Conservation (phyloP, 169 alveolate species). For the Ichthyophthirius multifiliis region DNA sequence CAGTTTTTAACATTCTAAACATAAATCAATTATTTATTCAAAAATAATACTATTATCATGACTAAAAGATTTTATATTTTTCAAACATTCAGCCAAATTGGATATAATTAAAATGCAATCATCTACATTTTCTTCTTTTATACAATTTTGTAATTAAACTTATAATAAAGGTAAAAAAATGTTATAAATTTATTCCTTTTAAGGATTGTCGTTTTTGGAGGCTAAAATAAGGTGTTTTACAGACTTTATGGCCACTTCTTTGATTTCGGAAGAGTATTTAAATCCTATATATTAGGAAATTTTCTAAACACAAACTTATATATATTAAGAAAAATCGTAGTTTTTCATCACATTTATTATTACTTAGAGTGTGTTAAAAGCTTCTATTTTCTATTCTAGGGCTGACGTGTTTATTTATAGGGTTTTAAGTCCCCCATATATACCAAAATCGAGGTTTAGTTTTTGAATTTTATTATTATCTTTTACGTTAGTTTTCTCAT, state of each 20-base stretch:
- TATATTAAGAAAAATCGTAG: neutral
- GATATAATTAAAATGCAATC: neutral
- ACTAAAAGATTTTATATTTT: neutral
- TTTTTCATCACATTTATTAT: neutral
- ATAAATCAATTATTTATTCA: too few species aligned
- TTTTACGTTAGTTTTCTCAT: too few species aligned
- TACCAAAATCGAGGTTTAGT: neutral
- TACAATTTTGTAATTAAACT: too few species aligned
- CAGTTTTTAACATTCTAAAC: too few species aligned
- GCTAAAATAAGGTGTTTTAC: too few species aligned
- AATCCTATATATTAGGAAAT: neutral
- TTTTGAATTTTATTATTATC: too few species aligned
- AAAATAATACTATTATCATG: neutral
- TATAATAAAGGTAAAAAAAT: too few species aligned
- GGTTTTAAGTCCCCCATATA: slow-evolving; percentile 21
- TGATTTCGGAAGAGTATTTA: neutral
- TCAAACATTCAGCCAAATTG: neutral
- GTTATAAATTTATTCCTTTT: too few species aligned
- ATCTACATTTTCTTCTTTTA: too few species aligned
- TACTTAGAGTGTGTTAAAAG: slow-evolving; percentile 14
- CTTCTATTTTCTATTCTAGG: slow-evolving; percentile 39
- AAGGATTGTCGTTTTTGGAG: too few species aligned
- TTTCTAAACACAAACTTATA: neutral
- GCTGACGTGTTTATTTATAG: slow-evolving; percentile 22
- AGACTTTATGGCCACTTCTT: neutral